A percentile compares a stretch with the other conserved stretches of the same genome.
Conservation (phyloP, 2,329 filamentous ascomycete genomes). For the Alternaria dauci region DNA sequence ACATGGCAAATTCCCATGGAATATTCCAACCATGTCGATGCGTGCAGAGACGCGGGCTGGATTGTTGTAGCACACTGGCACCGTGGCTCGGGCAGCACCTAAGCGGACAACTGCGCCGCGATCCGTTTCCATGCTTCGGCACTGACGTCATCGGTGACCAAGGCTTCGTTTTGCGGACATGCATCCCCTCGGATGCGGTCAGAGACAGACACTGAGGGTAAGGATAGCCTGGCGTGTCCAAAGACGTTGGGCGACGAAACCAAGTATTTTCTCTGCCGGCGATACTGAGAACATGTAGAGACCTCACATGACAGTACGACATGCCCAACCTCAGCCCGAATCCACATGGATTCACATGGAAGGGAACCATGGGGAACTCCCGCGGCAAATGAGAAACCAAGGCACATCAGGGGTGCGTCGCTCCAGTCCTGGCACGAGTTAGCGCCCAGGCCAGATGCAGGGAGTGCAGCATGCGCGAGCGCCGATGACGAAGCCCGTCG, state of each 20-base stretch:
- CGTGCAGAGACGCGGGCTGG: neutral
- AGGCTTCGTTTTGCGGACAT: constrained; percentile 10
- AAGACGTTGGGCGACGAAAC: constrained; percentile 11
- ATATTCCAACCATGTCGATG: neutral
- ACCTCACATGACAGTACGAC: neutral
- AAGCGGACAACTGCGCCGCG: constrained; percentile 11
- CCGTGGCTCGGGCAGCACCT: constrained; percentile 24
- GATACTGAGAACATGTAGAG: neutral
- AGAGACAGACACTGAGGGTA: constrained; percentile 22
- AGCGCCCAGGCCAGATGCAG: constrained; percentile 22
- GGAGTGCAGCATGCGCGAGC: constrained; percentile 17
- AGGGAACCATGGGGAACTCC: constrained; percentile 3
- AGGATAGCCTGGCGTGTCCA: constrained; percentile 28
- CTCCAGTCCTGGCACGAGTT: constrained; percentile 22
- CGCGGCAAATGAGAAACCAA: constrained; percentile 23
- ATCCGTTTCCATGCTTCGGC: constrained; percentile 5
- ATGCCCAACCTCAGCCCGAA: constrained; percentile 32
- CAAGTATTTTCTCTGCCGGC: constrained; percentile 1
- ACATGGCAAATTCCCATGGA: neutral
- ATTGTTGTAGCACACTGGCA: constrained; percentile 2
- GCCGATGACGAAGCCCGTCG: constrained; percentile 41
- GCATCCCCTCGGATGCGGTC: constrained; percentile 25
- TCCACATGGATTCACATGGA: constrained; percentile 5
- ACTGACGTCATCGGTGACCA: constrained; percentile 32
- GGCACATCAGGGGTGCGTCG: constrained; percentile 12